Conservation (phyloP, 352 stramenopile species). For the Phytophthora megakarya region DNA sequence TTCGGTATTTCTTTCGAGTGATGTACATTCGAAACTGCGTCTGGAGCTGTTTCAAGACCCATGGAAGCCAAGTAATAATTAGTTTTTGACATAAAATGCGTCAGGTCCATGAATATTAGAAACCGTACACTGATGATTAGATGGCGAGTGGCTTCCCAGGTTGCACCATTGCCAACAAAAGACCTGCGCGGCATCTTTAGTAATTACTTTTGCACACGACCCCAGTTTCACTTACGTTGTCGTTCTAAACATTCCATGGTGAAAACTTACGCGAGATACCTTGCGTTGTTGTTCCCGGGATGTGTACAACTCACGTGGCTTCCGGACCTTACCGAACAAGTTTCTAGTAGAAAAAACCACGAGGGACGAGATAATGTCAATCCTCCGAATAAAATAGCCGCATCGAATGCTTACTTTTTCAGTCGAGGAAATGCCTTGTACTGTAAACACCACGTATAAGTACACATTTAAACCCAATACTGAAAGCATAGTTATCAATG, state of each 20-base stretch:
- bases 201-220: background rate
- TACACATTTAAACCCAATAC: background rate
- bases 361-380: background rate
- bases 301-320: constrained; percentile 73
- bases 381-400: background rate
- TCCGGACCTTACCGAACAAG: constrained; percentile 76
- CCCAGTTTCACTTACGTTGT: constrained; percentile 48
- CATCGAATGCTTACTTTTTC: constrained; percentile 63
- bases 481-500: constrained; percentile 1
- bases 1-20: constrained; percentile 53
- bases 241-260: constrained; percentile 71
- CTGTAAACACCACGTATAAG: constrained; percentile 31
- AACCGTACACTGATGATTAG: constrained; percentile 68
- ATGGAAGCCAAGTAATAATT: background rate
- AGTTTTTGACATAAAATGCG: background rate
- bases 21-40: constrained; percentile 76
- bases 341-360: constrained; percentile 34
- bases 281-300: constrained; percentile 78
- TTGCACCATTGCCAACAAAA: constrained; percentile 55
- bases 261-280: constrained; percentile 71
- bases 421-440: constrained; percentile 82
- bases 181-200: constrained; percentile 38
- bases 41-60: constrained; percentile 53
- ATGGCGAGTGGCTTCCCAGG: constrained; percentile 67
- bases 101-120: background rate